Evolutionary conservation across 257 asterid species (phyloP), one percentile per base, ranked within the genome.

Genomic region (Solanum lignicaule): DNA sequence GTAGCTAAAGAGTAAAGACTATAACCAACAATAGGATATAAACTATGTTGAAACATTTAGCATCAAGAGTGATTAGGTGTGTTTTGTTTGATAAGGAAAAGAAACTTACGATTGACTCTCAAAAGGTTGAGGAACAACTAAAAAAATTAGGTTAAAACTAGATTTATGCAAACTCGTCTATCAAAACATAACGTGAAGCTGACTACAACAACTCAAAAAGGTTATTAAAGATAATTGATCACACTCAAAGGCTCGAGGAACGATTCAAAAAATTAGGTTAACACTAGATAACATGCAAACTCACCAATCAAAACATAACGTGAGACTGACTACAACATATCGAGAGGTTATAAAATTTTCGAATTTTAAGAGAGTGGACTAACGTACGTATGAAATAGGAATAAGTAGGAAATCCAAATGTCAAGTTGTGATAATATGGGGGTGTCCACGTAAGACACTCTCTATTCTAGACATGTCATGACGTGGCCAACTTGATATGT

Each of bases 351-450:
- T 68, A 2, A 13, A 5, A 13, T 13, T 68, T 66, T 5, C 0
- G 32, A 23, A 62, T 62, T 23, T 23, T n/a, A 62, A 25, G 18
- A 3, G 36, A 9, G 78, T 33, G 69, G 25, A 5, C 15, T 43
- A 13, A 46, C 9, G 72, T 72, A 86, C 71, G 66, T 32, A 32
- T 36, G 79, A 72, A 72, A 21, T 32, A 32, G 27, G n/a, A 71
- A 32, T 3, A 36, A 88, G 31, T 74, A 83, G 84, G 91, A 87
- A 87, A 88, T 91, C 94, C 96, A 92, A 81, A 91, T 93, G 96
- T 88, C 85, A 91, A 87, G 2, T 68, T 87, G 9, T 78, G 65
- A 81, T 18, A 16, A 5, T 20, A 55, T 48, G 31, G 41, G 69
- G 60, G 55, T 89, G 72, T 73, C 90, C 85, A 88, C 88, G 90